Percentiles rank a stretch among this genome's conserved stretches.
These are phyloP conservation scores for Aspergillus homomorphus DNA, from an alignment of 495 filamentous ascomycete species.

Conservation along the genomic window DNA sequence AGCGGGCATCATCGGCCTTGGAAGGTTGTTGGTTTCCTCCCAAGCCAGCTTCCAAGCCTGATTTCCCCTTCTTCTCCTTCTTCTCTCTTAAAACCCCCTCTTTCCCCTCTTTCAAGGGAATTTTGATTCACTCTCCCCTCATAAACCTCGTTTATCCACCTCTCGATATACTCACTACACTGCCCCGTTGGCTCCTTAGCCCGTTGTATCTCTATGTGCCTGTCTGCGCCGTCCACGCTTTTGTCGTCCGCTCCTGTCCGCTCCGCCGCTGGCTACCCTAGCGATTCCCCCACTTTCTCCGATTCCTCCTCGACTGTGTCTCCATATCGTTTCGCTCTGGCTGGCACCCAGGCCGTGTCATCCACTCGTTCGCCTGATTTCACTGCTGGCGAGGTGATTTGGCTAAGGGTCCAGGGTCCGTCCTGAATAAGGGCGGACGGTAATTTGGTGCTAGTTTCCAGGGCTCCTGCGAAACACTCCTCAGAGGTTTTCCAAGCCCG, in stretches of 20 bases:
- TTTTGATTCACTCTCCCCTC: not conserved
- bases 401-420: constrained; percentile 56
- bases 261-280: constrained; percentile 30
- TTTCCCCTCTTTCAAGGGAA: constrained; percentile 4
- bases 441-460: constrained; percentile 33
- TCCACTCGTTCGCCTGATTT: constrained; percentile 20
- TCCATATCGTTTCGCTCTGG: constrained; percentile 14
- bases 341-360: constrained; percentile 16
- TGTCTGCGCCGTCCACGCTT: constrained; percentile 30
- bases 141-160: not conserved
- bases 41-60: not conserved
- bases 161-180: not conserved
- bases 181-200: not conserved
- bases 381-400: constrained; percentile 40
- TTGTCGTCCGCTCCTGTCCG: constrained; percentile 33
- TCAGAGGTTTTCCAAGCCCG: not conserved
- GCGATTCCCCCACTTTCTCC: constrained; percentile 19
- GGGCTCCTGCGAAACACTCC: constrained; percentile 2
- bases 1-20: not conserved
- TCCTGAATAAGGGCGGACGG: constrained; percentile 60
- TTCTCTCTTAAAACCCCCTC: not conserved
- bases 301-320: constrained; percentile 15
- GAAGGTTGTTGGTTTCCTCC: not conserved
- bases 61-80: not conserved
- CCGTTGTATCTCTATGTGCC: constrained; percentile 39